Conservation (phyloP, 1,284 basidiomycete genomes). For the Pisolithus thermaeus region DNA sequence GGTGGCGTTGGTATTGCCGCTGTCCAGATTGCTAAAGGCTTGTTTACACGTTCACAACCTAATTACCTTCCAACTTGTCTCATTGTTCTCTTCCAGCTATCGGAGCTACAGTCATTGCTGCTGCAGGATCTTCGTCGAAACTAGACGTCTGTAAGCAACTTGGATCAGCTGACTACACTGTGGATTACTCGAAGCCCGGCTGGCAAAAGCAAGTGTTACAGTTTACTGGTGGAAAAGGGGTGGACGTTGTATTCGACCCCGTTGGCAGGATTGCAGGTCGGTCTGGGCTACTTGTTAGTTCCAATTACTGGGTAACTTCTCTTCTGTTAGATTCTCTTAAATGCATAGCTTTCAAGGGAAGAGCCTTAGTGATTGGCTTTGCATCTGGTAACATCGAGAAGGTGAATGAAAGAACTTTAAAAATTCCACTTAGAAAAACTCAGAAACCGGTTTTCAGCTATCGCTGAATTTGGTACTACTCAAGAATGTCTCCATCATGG, state of each 20-base stretch:
- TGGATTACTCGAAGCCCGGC: slow-evolving; percentile 60
- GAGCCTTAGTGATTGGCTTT: slow-evolving; percentile 89
- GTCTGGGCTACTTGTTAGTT: slow-evolving; percentile 5
- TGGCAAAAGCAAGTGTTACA: slow-evolving; percentile 76
- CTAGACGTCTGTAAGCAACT: slow-evolving; percentile 61
- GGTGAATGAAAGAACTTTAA: slow-evolving; percentile 33
- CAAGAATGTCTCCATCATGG: slow-evolving; percentile 81
- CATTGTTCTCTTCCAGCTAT: slow-evolving; percentile 40
- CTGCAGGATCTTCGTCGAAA: slow-evolving; percentile 65
- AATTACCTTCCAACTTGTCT: background rate
- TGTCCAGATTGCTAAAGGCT: slow-evolving; percentile 85
- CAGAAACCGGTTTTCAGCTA: slow-evolving; percentile 41
- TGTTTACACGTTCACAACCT: background rate
- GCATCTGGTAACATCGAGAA: slow-evolving; percentile 88
- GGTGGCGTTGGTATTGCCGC: slow-evolving; percentile 92
- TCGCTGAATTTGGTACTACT: slow-evolving; percentile 85
- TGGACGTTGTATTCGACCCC: slow-evolving; percentile 86
- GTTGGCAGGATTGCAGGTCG: slow-evolving; percentile 73
- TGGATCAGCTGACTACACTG: slow-evolving; percentile 65
- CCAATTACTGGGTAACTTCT: background rate
- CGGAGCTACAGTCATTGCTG: slow-evolving; percentile 77
- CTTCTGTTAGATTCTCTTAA: slow-evolving; percentile 60
- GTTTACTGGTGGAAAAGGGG: slow-evolving; percentile 77
- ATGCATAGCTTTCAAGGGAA: slow-evolving; percentile 92
- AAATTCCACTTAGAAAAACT: background rate